Conservation (phyloP, 2,329 filamentous ascomycete genomes). For the Zymoseptoria brevis region DNA sequence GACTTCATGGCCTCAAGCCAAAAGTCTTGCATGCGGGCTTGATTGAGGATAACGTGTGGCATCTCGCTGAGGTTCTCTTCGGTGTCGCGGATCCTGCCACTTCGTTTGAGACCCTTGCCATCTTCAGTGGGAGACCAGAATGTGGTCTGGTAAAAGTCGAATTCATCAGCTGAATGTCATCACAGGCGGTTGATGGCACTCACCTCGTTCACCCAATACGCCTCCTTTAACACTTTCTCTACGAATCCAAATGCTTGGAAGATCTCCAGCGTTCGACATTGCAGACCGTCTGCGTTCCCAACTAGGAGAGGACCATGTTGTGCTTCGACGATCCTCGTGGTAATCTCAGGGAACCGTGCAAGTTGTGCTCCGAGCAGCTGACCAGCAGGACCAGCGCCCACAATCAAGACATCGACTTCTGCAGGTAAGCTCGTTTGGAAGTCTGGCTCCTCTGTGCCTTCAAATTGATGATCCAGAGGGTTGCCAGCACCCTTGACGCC, state of each 20-base stretch:
- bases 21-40: constrained; percentile 58
- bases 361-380: constrained; percentile 46
- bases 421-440: constrained; percentile 25
- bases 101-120: constrained; percentile 47
- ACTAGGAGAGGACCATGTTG: constrained; percentile 26
- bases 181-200: neutral
- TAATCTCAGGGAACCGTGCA: constrained; percentile 40
- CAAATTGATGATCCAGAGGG: constrained; percentile 24
- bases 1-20: constrained; percentile 30
- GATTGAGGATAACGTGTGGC: constrained; percentile 60
- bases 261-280: constrained; percentile 63
- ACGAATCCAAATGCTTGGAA: constrained; percentile 63
- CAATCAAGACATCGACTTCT: constrained; percentile 41
- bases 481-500: constrained; percentile 28
- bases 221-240: constrained; percentile 56
- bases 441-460: constrained; percentile 21
- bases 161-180: neutral
- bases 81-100: constrained; percentile 55
- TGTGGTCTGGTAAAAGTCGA: constrained; percentile 41
- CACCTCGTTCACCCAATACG: constrained; percentile 55
- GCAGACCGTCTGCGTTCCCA: constrained; percentile 48
- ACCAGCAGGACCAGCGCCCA: constrained; percentile 44
- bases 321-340: constrained; percentile 39
- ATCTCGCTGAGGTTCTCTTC: constrained; percentile 55
- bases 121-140: constrained; percentile 54